Base-by-base conservation (phyloP, 352 stramenopile species). In the Pythium sukuiense region DNA sequence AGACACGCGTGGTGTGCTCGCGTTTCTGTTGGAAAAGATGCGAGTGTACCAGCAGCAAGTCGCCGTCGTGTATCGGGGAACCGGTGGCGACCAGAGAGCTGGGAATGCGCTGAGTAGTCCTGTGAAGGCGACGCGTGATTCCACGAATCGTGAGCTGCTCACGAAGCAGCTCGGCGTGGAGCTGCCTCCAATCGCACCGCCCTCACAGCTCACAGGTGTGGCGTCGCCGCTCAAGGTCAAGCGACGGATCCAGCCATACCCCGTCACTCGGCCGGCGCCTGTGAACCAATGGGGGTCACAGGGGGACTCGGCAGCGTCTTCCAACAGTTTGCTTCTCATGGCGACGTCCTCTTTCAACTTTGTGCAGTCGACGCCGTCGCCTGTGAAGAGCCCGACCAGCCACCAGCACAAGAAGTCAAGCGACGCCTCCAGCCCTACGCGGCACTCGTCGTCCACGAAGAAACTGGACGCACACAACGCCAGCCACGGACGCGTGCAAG, bases 21-120 rank as follows among this genome's bases (percentile, higher is more conserved):
- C 68, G n/a, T 83, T 92, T 41, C 49, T 92, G 7, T 55, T 92
- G 8, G 80, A 85, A 35, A 90, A 89, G 53, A 80, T 90, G 67
- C 73, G 72, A n/a, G 37, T 71, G 3, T 89, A 89, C 57, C 84
- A 92, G 71, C 55, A 80, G 7, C 71, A 75, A 39, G 73, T 89
- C 8, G 77, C 81, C 20, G 59, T 74, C 26, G 58, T 88, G 2
- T 86, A 84, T 32, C 61, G 66, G 6, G 37, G 55, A 3, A 24
- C 13, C 55, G 18, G 32, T 12, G 12, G 37, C 29, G n/a, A n/a
- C n/a, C n/a, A n/a, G n/a, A n/a, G n/a, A n/a, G n/a, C n/a, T n/a
- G n/a, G n/a, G n/a, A 49, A 1, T n/a, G 2, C 33, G 35, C 27
- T 37, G 43, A n/a, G n/a, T n/a, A 37, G 67, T 20, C 43, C 32